Evolutionary conservation across 805 yeast species (phyloP).

Genomic region (Helenozyma baotianmanensis): DNA sequence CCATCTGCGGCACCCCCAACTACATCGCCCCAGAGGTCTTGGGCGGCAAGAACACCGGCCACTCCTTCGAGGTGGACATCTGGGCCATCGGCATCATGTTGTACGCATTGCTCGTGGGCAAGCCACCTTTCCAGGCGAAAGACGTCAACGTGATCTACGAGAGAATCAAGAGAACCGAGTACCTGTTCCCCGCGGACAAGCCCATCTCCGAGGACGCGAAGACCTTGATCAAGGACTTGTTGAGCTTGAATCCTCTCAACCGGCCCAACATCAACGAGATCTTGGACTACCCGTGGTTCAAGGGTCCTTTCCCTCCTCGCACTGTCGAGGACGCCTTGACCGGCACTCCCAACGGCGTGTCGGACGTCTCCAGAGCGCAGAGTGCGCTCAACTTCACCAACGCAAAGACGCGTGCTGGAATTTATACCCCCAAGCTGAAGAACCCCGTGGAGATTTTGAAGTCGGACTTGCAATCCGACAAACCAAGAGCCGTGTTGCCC

Average conservation of each 20-base stretch:
- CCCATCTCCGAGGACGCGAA: constrained; percentile 71
- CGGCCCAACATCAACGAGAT: constrained; percentile 82
- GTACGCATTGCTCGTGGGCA: constrained; percentile 86
- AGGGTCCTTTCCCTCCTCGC: constrained; percentile 74
- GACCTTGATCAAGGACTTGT: constrained; percentile 63
- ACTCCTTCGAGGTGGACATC: constrained; percentile 89
- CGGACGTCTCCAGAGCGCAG: constrained; percentile 52
- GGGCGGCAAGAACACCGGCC: constrained; percentile 83
- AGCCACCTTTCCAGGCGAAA: constrained; percentile 96
- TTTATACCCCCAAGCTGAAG: constrained; percentile 47
- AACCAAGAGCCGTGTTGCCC: constrained; percentile 69
- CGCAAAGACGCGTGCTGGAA: constrained; percentile 62
- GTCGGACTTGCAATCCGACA: constrained; percentile 66
- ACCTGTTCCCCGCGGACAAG: constrained; percentile 67
- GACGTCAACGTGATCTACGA: constrained; percentile 91
- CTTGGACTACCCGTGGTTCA: constrained; percentile 81
- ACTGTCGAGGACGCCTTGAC: constrained; percentile 61
- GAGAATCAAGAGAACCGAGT: constrained; percentile 80
- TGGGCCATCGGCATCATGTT: constrained; percentile 98
- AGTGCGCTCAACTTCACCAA: constrained; percentile 63
- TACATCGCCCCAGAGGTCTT: constrained; percentile 98
- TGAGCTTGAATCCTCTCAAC: constrained; percentile 70
- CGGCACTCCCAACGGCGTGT: constrained; percentile 55
- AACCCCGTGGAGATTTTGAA: constrained; percentile 68
- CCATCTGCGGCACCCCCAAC: constrained; percentile 98